phyloP scores from a whole-genome alignment of 805 yeast genomes.

The Kuraishia piskuri region DNA sequence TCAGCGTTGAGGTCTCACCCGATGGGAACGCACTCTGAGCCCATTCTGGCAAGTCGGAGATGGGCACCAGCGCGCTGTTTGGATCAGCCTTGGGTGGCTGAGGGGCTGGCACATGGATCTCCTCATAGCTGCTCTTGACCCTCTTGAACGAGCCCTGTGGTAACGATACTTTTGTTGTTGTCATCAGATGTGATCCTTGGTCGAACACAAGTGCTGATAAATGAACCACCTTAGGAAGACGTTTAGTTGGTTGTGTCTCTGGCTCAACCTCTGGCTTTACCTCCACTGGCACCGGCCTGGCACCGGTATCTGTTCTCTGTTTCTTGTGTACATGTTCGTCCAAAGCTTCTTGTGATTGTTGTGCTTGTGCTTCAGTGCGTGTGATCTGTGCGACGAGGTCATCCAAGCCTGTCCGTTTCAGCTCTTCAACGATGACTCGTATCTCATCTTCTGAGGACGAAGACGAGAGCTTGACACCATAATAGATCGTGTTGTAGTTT shows the following conservation, averaged over 20 bases:
- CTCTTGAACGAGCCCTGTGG: slow-evolving; percentile 83
- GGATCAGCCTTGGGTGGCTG: slow-evolving; percentile 27
- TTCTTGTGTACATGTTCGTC: slow-evolving; percentile 3
- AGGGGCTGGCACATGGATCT: slow-evolving; percentile 89
- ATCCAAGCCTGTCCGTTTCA: slow-evolving; percentile 33
- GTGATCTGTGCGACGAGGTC: slow-evolving; percentile 34
- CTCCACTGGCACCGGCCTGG: not conserved
- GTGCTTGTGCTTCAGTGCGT: slow-evolving; percentile 6
- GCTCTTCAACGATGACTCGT: slow-evolving; percentile 27
- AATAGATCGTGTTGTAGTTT: slow-evolving; percentile 27
- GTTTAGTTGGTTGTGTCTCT: slow-evolving; percentile 5
- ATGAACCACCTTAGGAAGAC: slow-evolving; percentile 50
- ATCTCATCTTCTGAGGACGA: slow-evolving; percentile 26
- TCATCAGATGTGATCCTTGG: slow-evolving; percentile 63
- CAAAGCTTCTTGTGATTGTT: not conserved
- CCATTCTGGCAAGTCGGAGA: slow-evolving; percentile 72
- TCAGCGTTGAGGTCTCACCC: slow-evolving; percentile 58
- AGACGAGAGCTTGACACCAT: slow-evolving; percentile 17
- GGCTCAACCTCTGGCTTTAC: slow-evolving; percentile 1
- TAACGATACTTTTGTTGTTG: slow-evolving; percentile 56
- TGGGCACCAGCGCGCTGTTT: slow-evolving; percentile 40
- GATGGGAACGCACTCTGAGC: slow-evolving; percentile 67
- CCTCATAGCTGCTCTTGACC: slow-evolving; percentile 69
- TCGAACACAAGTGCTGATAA: slow-evolving; percentile 57
- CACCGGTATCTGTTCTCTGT: slow-evolving; percentile 6